Percentiles rank a stretch among this genome's conserved stretches.
These are phyloP conservation scores for Didymella exigua DNA, from an alignment of 2,329 filamentous ascomycete species.

Conservation along the genomic window DNA sequence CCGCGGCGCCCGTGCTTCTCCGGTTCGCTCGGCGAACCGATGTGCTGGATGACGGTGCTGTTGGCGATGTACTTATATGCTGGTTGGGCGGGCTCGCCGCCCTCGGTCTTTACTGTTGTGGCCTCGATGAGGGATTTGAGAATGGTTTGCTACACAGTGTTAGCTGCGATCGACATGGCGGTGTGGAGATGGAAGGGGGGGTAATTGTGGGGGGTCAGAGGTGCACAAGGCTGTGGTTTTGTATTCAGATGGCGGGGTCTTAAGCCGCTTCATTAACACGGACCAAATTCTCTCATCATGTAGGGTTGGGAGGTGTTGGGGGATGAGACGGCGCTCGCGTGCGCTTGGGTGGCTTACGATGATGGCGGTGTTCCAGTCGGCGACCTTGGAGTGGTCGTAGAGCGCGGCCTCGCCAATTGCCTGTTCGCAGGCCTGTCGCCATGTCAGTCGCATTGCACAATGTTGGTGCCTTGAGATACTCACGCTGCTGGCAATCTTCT, in stretches of 20 bases:
- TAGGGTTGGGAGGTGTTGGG: slow-evolving; percentile 4
- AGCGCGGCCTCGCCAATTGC: slow-evolving; percentile 74
- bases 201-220: slow-evolving; percentile 60
- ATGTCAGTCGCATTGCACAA: slow-evolving; percentile 6
- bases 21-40: slow-evolving; percentile 52
- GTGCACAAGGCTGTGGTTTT: slow-evolving; percentile 73
- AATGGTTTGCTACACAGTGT: slow-evolving; percentile 67
- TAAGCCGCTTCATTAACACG: slow-evolving; percentile 95
- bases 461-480: background rate
- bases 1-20: slow-evolving; percentile 81
- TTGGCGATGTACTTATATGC: slow-evolving; percentile 94
- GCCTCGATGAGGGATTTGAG: slow-evolving; percentile 71
- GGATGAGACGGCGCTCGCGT: slow-evolving; percentile 9
- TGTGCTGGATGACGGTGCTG: slow-evolving; percentile 97
- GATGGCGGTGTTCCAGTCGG: slow-evolving; percentile 88
- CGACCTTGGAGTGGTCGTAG: slow-evolving; percentile 87
- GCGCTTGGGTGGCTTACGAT: slow-evolving; percentile 67
- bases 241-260: slow-evolving; percentile 86
- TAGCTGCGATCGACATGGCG: background rate
- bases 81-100: slow-evolving; percentile 57
- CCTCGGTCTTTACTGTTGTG: slow-evolving; percentile 67
- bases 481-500: slow-evolving; percentile 40
- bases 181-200: background rate
- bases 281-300: slow-evolving; percentile 90
- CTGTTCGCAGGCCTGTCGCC: slow-evolving; percentile 75